Evolutionary conservation across 495 filamentous ascomycete genomes (phyloP).

Genomic region (Talaromyces nanjingensis): DNA sequence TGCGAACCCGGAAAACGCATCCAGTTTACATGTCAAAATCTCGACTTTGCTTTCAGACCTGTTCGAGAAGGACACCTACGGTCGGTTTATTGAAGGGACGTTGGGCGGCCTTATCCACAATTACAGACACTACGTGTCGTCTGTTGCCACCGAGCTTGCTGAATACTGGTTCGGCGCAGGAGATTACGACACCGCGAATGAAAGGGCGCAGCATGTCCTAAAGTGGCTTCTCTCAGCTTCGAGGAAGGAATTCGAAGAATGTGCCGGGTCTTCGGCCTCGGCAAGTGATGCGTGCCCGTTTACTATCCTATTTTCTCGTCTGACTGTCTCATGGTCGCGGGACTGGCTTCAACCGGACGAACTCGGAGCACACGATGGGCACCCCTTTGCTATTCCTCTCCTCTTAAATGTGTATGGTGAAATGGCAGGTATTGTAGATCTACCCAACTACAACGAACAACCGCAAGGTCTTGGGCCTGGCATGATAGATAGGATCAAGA

Average conservation of each 20-base stretch:
- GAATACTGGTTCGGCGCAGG: background rate
- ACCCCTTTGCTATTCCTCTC: background rate
- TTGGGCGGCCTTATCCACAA: too few relatives aligned
- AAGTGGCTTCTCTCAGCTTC: background rate
- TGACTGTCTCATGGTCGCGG: background rate
- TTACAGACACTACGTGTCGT: background rate
- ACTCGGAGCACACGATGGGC: background rate
- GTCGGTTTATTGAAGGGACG: too few relatives aligned
- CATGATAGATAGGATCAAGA: too few relatives aligned
- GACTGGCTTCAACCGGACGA: background rate
- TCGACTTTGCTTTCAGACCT: background rate
- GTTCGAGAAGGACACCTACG: too few relatives aligned
- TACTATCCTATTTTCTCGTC: background rate
- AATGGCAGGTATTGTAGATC: background rate
- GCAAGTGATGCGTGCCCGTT: background rate
- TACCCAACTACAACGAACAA: background rate
- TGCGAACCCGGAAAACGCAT: background rate
- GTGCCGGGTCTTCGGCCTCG: background rate
- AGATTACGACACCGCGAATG: background rate
- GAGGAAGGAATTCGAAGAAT: background rate
- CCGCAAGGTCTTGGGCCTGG: too few relatives aligned
- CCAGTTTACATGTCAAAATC: background rate
- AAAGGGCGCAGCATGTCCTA: background rate
- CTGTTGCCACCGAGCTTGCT: background rate
- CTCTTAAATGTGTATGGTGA: background rate